Conservation (phyloP, 495 filamentous ascomycete genomes). For the Wilcoxina mikolae region DNA sequence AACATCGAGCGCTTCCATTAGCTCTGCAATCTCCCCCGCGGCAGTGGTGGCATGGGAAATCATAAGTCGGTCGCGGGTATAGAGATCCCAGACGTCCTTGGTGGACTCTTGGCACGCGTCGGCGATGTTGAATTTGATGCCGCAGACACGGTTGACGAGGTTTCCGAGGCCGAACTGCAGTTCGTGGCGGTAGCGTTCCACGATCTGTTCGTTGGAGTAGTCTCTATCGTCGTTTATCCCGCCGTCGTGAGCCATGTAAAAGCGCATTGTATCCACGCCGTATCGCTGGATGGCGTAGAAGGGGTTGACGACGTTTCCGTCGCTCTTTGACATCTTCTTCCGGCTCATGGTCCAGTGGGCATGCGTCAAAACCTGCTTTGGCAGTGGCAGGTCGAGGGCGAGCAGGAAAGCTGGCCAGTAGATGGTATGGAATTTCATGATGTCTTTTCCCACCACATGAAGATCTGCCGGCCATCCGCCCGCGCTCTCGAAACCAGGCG, state of each 20-base stretch:
- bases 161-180: slow-evolving; percentile 68
- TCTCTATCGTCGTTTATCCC: slow-evolving; percentile 60
- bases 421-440: slow-evolving; percentile 85
- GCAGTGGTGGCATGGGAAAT: not conserved
- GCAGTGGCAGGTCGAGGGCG: slow-evolving; percentile 70
- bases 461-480: slow-evolving; percentile 80
- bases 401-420: slow-evolving; percentile 97
- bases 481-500: slow-evolving; percentile 40
- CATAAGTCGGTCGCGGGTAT: not conserved
- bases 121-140: slow-evolving; percentile 49
- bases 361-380: slow-evolving; percentile 69
- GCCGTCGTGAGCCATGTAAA: slow-evolving; percentile 67
- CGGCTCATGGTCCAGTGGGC: slow-evolving; percentile 86
- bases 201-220: slow-evolving; percentile 66
- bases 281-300: slow-evolving; percentile 84
- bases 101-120: not conserved
- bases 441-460: slow-evolving; percentile 92
- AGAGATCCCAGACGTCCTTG: not conserved
- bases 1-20: slow-evolving; percentile 53
- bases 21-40: slow-evolving; percentile 9
- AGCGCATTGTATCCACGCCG: slow-evolving; percentile 74
- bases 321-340: slow-evolving; percentile 89
- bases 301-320: slow-evolving; percentile 88
- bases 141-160: slow-evolving; percentile 50
- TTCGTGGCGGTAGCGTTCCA: slow-evolving; percentile 59